Evolutionary conservation across 305 asterid genomes (phyloP).

Genomic region (Nicotiana rustica): DNA sequence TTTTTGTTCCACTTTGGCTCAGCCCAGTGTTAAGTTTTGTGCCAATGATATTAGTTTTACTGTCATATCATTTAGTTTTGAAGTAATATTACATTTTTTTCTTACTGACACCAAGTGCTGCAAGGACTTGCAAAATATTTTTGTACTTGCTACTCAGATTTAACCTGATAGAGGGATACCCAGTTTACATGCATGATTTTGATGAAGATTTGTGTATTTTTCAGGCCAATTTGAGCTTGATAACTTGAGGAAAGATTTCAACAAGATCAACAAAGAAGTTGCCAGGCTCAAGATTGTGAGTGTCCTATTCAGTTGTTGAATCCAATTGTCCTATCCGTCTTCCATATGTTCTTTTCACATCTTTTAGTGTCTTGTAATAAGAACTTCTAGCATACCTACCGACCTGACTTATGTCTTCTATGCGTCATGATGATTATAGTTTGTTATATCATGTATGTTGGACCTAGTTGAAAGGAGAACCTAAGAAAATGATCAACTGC

Average conservation of each 20-base stretch:
- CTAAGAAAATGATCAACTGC: conserved; percentile 4
- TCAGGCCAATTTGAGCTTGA: conserved; percentile 87
- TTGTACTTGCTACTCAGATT: no score
- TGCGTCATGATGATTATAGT: neutral
- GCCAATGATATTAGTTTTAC: no score
- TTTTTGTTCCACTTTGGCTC: no score
- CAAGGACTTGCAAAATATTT: no score
- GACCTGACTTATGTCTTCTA: neutral
- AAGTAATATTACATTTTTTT: no score
- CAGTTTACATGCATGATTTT: neutral
- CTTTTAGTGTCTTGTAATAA: neutral
- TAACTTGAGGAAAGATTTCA: conserved; percentile 69
- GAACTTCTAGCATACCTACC: neutral
- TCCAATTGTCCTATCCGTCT: neutral
- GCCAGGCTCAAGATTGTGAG: conserved; percentile 76
- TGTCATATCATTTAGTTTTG: no score
- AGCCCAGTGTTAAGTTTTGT: no score
- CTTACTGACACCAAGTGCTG: no score
- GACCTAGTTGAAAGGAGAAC: neutral
- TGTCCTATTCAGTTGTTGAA: conserved; percentile 29
- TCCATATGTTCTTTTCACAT: neutral
- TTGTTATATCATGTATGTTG: neutral
- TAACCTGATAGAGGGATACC: no score
- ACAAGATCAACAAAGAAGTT: conserved; percentile 74
- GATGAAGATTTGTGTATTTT: conserved; percentile 36